phyloP scores from a whole-genome alignment of 1,284 basidiomycete genomes.

The Xerocomus cyaneibrunnescens region DNA sequence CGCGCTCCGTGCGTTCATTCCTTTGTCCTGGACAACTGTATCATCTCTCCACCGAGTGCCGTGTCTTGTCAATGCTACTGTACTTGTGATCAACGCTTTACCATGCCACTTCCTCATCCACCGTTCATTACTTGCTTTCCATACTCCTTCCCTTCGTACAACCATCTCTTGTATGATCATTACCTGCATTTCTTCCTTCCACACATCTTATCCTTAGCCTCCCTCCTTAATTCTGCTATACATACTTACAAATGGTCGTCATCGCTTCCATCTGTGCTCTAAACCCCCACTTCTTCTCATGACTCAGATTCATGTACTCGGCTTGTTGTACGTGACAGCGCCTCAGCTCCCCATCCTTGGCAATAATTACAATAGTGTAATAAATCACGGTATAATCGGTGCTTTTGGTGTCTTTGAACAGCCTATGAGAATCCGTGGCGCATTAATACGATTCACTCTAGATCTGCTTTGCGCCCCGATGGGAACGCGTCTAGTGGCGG shows the following conservation, averaged over 20 bases:
- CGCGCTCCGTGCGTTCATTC: not conserved
- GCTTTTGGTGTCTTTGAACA: not conserved
- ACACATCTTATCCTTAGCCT: slow-evolving; percentile 11
- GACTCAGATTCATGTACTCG: slow-evolving; percentile 1
- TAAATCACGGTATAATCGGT: not conserved
- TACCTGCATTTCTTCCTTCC: slow-evolving; percentile 3
- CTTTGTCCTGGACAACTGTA: slow-evolving; percentile 9
- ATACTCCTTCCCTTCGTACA: slow-evolving; percentile 3
- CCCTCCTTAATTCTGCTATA: slow-evolving; percentile 6
- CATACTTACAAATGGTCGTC: slow-evolving; percentile 1
- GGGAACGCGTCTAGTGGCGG: not conserved
- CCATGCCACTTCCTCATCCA: not conserved
- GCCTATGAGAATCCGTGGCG: slow-evolving; percentile 5
- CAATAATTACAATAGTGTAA: not conserved
- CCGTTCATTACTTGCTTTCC: not conserved
- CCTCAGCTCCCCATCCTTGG: not conserved
- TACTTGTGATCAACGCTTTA: slow-evolving; percentile 7
- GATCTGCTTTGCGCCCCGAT: too few species aligned
- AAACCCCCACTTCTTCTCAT: not conserved
- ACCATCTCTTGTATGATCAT: slow-evolving; percentile 13
- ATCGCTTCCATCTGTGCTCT: not conserved
- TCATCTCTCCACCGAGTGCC: slow-evolving; percentile 1
- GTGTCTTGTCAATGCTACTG: slow-evolving; percentile 20
- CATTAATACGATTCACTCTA: not conserved
- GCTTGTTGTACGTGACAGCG: not conserved